A percentile compares a stretch with the other conserved stretches of the same genome.
phyloP scores from a whole-genome alignment of 2,329 filamentous ascomycete species.

The Arthrocladium fulminans region DNA sequence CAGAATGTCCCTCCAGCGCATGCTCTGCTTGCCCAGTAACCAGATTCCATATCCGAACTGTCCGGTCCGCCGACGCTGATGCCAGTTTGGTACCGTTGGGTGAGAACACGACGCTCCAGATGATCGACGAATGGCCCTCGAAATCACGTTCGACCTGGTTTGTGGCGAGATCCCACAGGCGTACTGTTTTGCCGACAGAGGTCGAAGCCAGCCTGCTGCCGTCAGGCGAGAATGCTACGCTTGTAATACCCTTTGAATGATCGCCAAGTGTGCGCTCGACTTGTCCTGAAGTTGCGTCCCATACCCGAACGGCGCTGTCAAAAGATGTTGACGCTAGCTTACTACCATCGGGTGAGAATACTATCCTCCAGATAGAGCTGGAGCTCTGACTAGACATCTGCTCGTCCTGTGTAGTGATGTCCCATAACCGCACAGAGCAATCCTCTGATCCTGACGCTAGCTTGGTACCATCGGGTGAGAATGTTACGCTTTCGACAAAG shows the following conservation, averaged over 20 bases:
- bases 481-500: not conserved
- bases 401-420: conserved; percentile 11
- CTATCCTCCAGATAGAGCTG: conserved; percentile 18
- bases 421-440: conserved; percentile 14
- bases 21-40: not conserved
- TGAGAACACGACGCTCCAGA: not conserved
- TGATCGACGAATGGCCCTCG: not conserved
- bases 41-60: conserved; percentile 1
- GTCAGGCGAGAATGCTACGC: conserved; percentile 13
- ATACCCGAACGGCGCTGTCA: not conserved
- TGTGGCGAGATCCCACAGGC: conserved; percentile 13
- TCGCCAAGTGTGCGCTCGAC: not conserved
- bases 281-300: not conserved
- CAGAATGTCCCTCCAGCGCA: conserved; percentile 6
- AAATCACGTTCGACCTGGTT: not conserved
- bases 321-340: conserved; percentile 19
- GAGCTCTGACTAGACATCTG: no score
- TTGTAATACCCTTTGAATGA: conserved; percentile 13
- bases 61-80: not conserved
- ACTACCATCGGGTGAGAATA: conserved; percentile 18
- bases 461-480: not conserved
- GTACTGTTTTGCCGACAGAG: conserved; percentile 11
- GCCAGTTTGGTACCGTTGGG: not conserved
- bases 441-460: conserved; percentile 7
- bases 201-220: not conserved